Conservation (phyloP, 108 stramenopile species). For the Chaetoceros tenuissimus region DNA sequence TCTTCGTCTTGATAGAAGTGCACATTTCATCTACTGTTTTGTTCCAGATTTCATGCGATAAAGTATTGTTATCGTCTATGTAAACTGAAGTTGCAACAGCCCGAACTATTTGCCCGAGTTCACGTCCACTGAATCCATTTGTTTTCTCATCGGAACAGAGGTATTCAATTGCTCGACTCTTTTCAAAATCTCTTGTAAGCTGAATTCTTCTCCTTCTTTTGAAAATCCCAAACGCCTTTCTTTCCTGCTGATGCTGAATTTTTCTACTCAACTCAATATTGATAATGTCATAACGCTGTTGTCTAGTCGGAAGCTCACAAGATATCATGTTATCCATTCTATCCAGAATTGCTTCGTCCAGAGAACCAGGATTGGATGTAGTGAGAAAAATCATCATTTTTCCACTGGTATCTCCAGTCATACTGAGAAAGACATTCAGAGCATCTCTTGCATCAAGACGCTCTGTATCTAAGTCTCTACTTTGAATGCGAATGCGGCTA, state of each 20-base stretch:
- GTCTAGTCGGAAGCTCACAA: slow-evolving; percentile 39
- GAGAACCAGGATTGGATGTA: slow-evolving; percentile 72
- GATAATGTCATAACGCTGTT: slow-evolving; percentile 44
- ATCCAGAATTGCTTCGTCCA: slow-evolving; percentile 82
- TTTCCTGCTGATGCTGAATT: slow-evolving; percentile 8
- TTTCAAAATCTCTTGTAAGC: slow-evolving; percentile 12
- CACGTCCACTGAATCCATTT: slow-evolving; percentile 21
- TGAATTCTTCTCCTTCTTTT: slow-evolving; percentile 1
- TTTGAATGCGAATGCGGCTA: slow-evolving; percentile 9
- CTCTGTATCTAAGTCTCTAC: neutral
- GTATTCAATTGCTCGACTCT: slow-evolving; percentile 8
- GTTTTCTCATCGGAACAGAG: slow-evolving; percentile 12
- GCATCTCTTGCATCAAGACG: slow-evolving; percentile 28
- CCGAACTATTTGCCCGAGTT: slow-evolving; percentile 19
- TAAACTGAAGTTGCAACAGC: slow-evolving; percentile 16
- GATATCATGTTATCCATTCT: slow-evolving; percentile 80
- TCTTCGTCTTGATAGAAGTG: neutral
- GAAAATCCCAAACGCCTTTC: neutral
- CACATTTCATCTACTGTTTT: neutral
- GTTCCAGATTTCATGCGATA: neutral
- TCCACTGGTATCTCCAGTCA: slow-evolving; percentile 65
- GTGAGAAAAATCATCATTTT: slow-evolving; percentile 83
- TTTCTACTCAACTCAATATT: slow-evolving; percentile 36
- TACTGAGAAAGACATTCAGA: slow-evolving; percentile 59
- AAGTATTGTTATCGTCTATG: slow-evolving; percentile 8